Conservation (phyloP, 768 basidiomycete genomes). For the Macrolepiota dolichaula region DNA sequence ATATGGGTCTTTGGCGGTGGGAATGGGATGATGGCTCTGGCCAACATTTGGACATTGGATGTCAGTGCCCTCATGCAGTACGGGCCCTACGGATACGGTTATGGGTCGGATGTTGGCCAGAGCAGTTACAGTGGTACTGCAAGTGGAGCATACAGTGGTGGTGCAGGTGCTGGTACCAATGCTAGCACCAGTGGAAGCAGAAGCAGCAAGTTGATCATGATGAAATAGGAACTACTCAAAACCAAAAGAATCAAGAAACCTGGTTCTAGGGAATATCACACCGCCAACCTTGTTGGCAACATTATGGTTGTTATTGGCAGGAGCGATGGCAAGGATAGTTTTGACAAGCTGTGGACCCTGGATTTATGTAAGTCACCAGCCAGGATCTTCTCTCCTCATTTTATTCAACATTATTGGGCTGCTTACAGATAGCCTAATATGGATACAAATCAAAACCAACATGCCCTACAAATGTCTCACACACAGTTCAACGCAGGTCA, state of each 20-base stretch:
- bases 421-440: constrained; percentile 36
- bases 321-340: constrained; percentile 86
- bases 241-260: constrained; percentile 53
- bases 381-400: neutral
- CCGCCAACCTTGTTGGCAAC: constrained; percentile 81
- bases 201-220: constrained; percentile 15
- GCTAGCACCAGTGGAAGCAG: neutral
- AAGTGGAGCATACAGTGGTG: neutral
- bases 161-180: neutral
- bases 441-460: constrained; percentile 39
- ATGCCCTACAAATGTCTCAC: constrained; percentile 61
- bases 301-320: constrained; percentile 90
- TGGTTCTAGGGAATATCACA: constrained; percentile 80
- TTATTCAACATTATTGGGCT: neutral
- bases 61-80: constrained; percentile 23
- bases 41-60: constrained; percentile 88
- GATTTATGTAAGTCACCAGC: constrained; percentile 65
- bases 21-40: constrained; percentile 84
- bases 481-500: constrained; percentile 87
- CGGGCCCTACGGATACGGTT: constrained; percentile 10
- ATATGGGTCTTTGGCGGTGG: constrained; percentile 94
- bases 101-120: constrained; percentile 19
- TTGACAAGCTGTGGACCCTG: constrained; percentile 84
- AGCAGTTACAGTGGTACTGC: constrained; percentile 15
- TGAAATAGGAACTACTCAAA: constrained; percentile 44